Conservation (phyloP, 2,329 filamentous ascomycete genomes). For the Didymella arachidicola region DNA sequence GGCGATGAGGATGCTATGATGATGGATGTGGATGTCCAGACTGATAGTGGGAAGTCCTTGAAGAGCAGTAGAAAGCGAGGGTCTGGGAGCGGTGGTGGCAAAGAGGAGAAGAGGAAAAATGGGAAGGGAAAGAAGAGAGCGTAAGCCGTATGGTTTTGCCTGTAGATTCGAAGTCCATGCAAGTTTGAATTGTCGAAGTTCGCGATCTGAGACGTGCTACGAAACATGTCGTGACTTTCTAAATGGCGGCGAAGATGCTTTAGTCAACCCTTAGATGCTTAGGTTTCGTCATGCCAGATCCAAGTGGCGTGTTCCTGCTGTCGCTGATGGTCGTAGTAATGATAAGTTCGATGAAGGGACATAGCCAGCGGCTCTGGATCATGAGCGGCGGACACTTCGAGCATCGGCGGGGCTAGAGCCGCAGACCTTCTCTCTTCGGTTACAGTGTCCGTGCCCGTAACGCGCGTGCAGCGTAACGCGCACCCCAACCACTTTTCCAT, state of each 20-base stretch:
- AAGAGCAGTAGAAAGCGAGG: conserved; percentile 27
- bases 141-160: not conserved
- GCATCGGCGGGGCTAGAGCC: too few species aligned
- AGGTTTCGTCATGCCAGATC: too few species aligned
- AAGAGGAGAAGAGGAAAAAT: conserved; percentile 39
- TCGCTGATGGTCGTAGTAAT: too few species aligned
- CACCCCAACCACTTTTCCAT: too few species aligned
- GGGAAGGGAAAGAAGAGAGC: conserved; percentile 27
- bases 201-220: not conserved
- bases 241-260: not conserved
- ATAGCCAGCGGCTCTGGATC: too few species aligned
- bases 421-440: too few species aligned
- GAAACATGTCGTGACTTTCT: not conserved
- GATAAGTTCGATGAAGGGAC: too few species aligned
- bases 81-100: conserved; percentile 28
- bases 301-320: too few species aligned
- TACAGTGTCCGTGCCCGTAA: too few species aligned
- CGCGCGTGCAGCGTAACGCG: too few species aligned
- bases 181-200: not conserved
- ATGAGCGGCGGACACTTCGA: too few species aligned
- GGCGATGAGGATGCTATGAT: conserved; percentile 19
- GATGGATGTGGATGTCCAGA: conserved; percentile 29
- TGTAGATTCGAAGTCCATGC: not conserved
- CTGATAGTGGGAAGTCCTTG: conserved; percentile 26
- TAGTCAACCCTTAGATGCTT: not conserved